These are phyloP conservation scores for Beauveria scarabaeidicola DNA, from an alignment of 2,329 filamentous ascomycete genomes.

Conservation along the genomic window DNA sequence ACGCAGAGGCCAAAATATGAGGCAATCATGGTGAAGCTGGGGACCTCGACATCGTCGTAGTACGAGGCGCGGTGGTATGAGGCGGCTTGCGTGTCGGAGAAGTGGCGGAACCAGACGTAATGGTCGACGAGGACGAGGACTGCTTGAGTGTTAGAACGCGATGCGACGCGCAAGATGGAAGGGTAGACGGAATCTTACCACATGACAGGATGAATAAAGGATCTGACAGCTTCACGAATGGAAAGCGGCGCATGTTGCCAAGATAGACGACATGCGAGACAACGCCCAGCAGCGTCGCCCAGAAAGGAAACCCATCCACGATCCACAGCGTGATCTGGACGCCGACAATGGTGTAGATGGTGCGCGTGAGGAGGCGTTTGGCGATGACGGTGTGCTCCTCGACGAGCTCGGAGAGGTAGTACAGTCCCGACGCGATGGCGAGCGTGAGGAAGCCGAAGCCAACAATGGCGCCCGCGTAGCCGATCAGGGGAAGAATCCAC, in stretches of 20 bases:
- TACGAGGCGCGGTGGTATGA: slow-evolving; percentile 52
- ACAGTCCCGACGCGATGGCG: slow-evolving; percentile 94
- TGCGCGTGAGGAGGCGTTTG: slow-evolving; percentile 72
- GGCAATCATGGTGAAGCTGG: slow-evolving; percentile 87
- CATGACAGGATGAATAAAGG: slow-evolving; percentile 81
- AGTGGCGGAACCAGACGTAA: slow-evolving; percentile 92
- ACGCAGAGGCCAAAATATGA: slow-evolving; percentile 95
- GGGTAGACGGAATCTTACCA: slow-evolving; percentile 41
- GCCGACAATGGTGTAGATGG: slow-evolving; percentile 76
- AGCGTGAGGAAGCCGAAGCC: slow-evolving; percentile 93
- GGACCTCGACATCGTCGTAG: slow-evolving; percentile 57
- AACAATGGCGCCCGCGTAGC: slow-evolving; percentile 76
- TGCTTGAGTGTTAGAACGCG: slow-evolving; percentile 22
- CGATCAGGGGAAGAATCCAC: slow-evolving; percentile 93
- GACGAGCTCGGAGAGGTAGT: slow-evolving; percentile 95
- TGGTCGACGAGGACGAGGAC: slow-evolving; percentile 82
- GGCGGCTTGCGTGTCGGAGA: slow-evolving; percentile 55
- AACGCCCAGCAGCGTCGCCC: slow-evolving; percentile 65
- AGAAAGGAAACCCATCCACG: slow-evolving; percentile 78
- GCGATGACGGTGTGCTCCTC: slow-evolving; percentile 94
- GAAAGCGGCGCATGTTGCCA: slow-evolving; percentile 70
- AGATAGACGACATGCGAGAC: slow-evolving; percentile 77
- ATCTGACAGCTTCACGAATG: slow-evolving; percentile 76
- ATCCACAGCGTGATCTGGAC: slow-evolving; percentile 67
- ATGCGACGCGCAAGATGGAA: background rate